A percentile compares a stretch with the other conserved stretches of the same genome.
These are phyloP conservation scores for Aspergillus udagawae DNA, from an alignment of 2,329 filamentous ascomycete genomes.

Conservation along the genomic window DNA sequence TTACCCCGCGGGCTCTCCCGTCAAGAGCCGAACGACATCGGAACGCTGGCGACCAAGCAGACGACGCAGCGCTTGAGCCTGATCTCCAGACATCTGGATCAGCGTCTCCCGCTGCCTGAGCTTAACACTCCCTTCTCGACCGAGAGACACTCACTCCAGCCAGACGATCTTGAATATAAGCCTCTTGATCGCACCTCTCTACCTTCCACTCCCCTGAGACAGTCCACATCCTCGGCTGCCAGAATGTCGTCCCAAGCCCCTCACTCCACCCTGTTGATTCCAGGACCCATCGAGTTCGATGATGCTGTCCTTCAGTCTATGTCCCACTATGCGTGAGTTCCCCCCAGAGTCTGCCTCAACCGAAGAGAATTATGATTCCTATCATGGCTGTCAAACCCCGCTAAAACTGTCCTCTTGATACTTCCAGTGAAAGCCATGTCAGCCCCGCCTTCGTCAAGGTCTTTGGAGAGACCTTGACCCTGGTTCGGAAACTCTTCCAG, in stretches of 20 bases:
- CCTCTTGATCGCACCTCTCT: constrained; percentile 33
- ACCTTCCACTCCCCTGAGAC: constrained; percentile 6
- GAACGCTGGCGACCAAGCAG: constrained; percentile 47
- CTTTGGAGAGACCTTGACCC: constrained; percentile 84
- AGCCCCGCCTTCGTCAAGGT: constrained; percentile 80
- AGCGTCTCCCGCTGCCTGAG: constrained; percentile 51
- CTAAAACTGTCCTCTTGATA: neutral
- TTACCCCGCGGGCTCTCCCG: constrained; percentile 29
- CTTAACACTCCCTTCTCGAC: constrained; percentile 62
- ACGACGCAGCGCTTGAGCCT: constrained; percentile 53
- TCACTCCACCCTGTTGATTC: constrained; percentile 80
- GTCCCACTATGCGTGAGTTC: constrained; percentile 69
- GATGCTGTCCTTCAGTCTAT: constrained; percentile 94
- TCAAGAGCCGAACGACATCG: constrained; percentile 32
- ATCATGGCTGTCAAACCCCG: neutral
- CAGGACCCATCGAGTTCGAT: constrained; percentile 96
- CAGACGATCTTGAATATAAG: constrained; percentile 54
- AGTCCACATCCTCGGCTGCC: constrained; percentile 22
- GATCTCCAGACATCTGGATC: constrained; percentile 59
- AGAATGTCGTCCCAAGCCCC: constrained; percentile 57
- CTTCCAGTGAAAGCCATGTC: constrained; percentile 82
- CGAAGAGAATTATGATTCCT: neutral
- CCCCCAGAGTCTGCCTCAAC: constrained; percentile 2
- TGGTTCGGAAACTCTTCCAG: constrained; percentile 92
- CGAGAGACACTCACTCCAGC: constrained; percentile 49